Evolutionary conservation across 2,329 filamentous ascomycete genomes (phyloP).

Genomic region (Talaromyces sp.): DNA sequence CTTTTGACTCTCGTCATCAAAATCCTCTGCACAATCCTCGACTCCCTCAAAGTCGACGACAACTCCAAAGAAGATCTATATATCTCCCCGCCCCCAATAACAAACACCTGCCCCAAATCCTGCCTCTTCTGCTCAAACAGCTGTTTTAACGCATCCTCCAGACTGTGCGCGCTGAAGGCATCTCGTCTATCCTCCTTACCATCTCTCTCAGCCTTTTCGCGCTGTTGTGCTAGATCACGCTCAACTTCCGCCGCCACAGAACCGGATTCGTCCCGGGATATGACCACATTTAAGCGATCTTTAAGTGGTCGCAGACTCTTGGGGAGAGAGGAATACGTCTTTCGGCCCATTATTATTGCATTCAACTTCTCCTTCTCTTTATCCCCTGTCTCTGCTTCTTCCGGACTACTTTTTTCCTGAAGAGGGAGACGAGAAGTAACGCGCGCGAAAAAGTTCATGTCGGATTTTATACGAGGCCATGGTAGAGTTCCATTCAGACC

Average conservation of each 20-base stretch:
- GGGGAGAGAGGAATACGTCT: conserved; percentile 93
- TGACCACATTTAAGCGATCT: conserved; percentile 76
- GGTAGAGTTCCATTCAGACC: conserved; percentile 75
- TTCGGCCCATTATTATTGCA: conserved; percentile 94
- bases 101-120: conserved; percentile 63
- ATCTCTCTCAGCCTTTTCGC: conserved; percentile 22
- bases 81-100: conserved; percentile 88
- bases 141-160: conserved; percentile 57
- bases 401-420: conserved; percentile 17
- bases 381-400: conserved; percentile 15
- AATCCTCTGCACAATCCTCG: conserved; percentile 31
- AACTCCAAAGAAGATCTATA: conserved; percentile 67
- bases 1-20: conserved; percentile 43
- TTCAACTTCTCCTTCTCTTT: conserved; percentile 44
- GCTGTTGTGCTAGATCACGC: conserved; percentile 36
- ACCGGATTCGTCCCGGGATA: conserved; percentile 54
- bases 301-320: conserved; percentile 73
- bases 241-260: conserved; percentile 34
- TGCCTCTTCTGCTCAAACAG: conserved; percentile 29
- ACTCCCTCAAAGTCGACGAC: conserved; percentile 11
- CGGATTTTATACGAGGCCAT: conserved; percentile 82
- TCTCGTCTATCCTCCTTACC: conserved; percentile 26
- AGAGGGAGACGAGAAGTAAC: conserved; percentile 68
- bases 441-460: conserved; percentile 94
- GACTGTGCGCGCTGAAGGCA: conserved; percentile 55